Percentiles rank a stretch among this genome's conserved stretches.
These are phyloP conservation scores for Hemileia vastatrix DNA, from an alignment of 1,284 basidiomycete genomes.

Conservation along the genomic window DNA sequence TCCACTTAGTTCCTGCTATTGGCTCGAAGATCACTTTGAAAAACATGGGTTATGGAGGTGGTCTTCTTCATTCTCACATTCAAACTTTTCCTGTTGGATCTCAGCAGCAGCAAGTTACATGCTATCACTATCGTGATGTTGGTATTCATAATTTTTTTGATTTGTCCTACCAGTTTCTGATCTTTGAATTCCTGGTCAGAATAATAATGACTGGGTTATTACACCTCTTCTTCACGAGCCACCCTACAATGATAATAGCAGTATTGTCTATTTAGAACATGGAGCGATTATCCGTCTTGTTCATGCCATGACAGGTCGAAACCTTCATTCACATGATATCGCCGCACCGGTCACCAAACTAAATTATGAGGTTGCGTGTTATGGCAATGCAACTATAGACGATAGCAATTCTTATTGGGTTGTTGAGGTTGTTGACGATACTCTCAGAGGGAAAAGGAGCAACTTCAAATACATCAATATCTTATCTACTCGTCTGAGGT, in stretches of 20 bases:
- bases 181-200: neutral
- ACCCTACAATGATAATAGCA: conserved; percentile 55
- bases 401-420: conserved; percentile 85
- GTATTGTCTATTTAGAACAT: conserved; percentile 63
- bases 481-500: conserved; percentile 76
- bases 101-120: conserved; percentile 90
- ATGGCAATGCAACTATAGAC: conserved; percentile 77
- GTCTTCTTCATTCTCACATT: conserved; percentile 88
- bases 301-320: conserved; percentile 71
- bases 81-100: conserved; percentile 91
- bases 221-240: conserved; percentile 70
- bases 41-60: conserved; percentile 96
- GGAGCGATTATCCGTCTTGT: conserved; percentile 71
- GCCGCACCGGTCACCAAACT: conserved; percentile 81
- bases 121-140: conserved; percentile 96
- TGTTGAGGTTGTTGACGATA: conserved; percentile 87
- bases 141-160: neutral
- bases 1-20: conserved; percentile 34
- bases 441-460: conserved; percentile 54
- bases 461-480: conserved; percentile 65
- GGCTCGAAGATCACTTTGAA: conserved; percentile 89
- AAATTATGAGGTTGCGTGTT: conserved; percentile 83
- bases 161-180: neutral
- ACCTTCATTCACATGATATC: conserved; percentile 85
- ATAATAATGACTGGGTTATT: conserved; percentile 86